A percentile compares a stretch with the other conserved stretches of the same genome.
phyloP scores from a whole-genome alignment of 2,329 filamentous ascomycete genomes.

The Arthrinium phaeospermum region DNA sequence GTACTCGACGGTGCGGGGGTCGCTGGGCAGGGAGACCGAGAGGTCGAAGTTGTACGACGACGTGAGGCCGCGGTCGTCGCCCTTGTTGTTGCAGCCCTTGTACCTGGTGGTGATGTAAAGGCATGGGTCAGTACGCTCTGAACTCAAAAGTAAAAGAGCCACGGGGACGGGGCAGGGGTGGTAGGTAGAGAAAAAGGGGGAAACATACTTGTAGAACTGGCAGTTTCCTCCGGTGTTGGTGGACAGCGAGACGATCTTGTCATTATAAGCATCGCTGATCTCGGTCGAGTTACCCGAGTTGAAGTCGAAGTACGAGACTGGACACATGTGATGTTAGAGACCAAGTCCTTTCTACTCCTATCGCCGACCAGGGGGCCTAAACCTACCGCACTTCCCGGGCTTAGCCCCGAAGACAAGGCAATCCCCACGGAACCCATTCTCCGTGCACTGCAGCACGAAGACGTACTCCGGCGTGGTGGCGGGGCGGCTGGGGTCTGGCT shows the following conservation, averaged over 20 bases:
- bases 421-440: conserved; percentile 9
- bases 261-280: not conserved
- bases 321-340: not conserved
- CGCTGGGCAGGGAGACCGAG: not conserved
- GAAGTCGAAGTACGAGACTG: conserved; percentile 10
- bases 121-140: no score
- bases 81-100: conserved; percentile 11
- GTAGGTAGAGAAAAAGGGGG: no score
- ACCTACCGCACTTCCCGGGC: conserved; percentile 7
- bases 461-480: not conserved
- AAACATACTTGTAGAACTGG: conserved; percentile 18
- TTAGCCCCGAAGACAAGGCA: conserved; percentile 7
- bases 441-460: not conserved
- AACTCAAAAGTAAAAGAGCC: not conserved
- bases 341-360: not conserved
- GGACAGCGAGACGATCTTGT: conserved; percentile 10
- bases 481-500: not conserved
- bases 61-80: not conserved
- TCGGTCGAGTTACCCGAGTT: not conserved
- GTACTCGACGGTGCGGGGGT: not conserved
- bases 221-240: conserved; percentile 14
- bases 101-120: not conserved
- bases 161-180: no score
- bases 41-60: not conserved
- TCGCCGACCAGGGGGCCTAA: not conserved